Base-by-base conservation (phyloP, 495 filamentous ascomycete species). In the Hyaloscypha variabilis region DNA sequence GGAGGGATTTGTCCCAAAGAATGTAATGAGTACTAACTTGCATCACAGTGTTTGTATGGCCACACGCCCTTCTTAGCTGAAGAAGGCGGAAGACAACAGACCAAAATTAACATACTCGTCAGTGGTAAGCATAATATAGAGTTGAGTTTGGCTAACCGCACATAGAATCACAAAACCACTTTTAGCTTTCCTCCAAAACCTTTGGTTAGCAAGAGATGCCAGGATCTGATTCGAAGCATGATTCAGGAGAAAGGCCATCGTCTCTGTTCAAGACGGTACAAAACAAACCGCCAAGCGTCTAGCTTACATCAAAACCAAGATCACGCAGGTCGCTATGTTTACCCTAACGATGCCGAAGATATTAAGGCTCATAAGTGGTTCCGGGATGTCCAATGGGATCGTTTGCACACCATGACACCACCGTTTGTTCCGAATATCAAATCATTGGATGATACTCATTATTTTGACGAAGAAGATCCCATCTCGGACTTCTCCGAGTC, bases 21-120 rank as follows among this genome's bases (percentile, higher is more conserved):
- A 6, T 14, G 42, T 14, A 13, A 25, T 30, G 31, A n/a, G n/a
- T n/a, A n/a, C 25, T 24, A 8, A 60, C 8, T 34, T 60, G 30
- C 46, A 25, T 49, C 6, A 8, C 52, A 90, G 87, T 97, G 93
- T 70, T 76, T 98, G 3, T 97, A 94, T 73, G 93, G 94, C 13
- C 90, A 87, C 66, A 97, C 94, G 0, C 94, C 94, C 1, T 98
- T 98, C 75, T 84, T 91, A 26, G 86, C 88, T 29, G 90, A 94
- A 60, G 90, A 91, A 66, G 79, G 90, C 54, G 83, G 83, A 8
- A 74, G 83, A n/a, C 83, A 89, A 50, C 85, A 89, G 62, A 97
- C 92, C 6, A 97, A 95, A 74, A 71, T 84, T 49, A 91, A 89
- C 66, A 94, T 97, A 59, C 74, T 94, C 30, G 90, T 91, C 77